phyloP scores from a whole-genome alignment of 352 stramenopile species.

The Halophytophthora batemanensis region DNA sequence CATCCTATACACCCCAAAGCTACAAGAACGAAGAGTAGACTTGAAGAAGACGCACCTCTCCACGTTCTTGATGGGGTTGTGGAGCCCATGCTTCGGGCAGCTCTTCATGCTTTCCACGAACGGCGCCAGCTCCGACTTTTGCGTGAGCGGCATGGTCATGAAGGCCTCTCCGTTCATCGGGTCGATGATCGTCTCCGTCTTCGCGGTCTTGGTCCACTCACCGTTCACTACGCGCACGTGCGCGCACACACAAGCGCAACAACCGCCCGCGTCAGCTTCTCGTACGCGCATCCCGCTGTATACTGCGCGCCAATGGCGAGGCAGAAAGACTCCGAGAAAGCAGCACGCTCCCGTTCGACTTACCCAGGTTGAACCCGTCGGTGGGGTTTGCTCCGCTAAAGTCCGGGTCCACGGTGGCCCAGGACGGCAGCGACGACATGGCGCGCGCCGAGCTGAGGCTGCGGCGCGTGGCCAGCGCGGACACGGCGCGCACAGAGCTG shows the following conservation, averaged over 20 bases:
- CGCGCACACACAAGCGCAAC: not conserved
- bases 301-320: too few relatives aligned
- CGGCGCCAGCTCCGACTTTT: constrained; percentile 82
- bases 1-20: not conserved
- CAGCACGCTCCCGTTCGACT: constrained; percentile 3
- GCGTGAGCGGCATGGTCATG: constrained; percentile 92
- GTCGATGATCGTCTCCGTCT: constrained; percentile 88
- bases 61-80: constrained; percentile 98
- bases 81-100: constrained; percentile 95
- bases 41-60: constrained; percentile 79
- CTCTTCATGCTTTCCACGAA: constrained; percentile 93
- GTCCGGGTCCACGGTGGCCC: constrained; percentile 91
- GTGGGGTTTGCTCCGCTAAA: constrained; percentile 79
- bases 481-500: constrained; percentile 23
- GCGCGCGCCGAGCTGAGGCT: constrained; percentile 26
- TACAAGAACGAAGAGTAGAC: not conserved
- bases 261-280: not conserved
- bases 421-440: constrained; percentile 77
- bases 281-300: too few relatives aligned
- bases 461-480: constrained; percentile 23
- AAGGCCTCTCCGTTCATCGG: constrained; percentile 94
- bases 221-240: constrained; percentile 67
- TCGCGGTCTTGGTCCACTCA: constrained; percentile 75
- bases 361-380: constrained; percentile 88
- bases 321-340: too few relatives aligned